These are phyloP conservation scores for Durio zibethinus DNA, from an alignment of 345 rosid species.

Conservation along the genomic window DNA sequence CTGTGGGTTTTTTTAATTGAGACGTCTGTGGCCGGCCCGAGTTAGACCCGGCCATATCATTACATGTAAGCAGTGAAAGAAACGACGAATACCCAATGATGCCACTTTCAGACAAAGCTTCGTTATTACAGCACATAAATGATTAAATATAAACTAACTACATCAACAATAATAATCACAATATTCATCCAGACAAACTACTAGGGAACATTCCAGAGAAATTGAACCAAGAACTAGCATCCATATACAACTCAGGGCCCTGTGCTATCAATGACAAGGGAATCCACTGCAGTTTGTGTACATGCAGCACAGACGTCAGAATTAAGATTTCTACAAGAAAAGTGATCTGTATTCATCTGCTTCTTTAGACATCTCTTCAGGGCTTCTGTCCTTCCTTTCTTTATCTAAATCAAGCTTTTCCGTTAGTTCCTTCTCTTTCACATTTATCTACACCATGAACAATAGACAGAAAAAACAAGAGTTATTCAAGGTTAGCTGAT, in stretches of 20 bases:
- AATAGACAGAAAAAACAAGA: not conserved
- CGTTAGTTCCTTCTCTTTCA: slow-evolving; percentile 66
- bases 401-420: slow-evolving; percentile 72
- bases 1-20: no score
- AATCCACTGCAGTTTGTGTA: not conserved
- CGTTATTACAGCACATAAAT: not conserved
- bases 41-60: no score
- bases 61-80: no score
- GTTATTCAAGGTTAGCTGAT: not conserved
- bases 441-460: slow-evolving; percentile 48
- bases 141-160: no score
- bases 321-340: slow-evolving; percentile 16
- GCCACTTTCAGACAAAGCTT: no score
- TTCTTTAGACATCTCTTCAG: slow-evolving; percentile 75
- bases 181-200: not conserved
- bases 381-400: slow-evolving; percentile 68
- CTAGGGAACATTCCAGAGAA: not conserved
- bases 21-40: no score
- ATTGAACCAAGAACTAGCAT: not conserved
- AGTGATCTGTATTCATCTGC: slow-evolving; percentile 62
- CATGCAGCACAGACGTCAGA: not conserved
- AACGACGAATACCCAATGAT: no score
- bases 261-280: not conserved
- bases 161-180: not conserved
- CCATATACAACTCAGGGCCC: not conserved